phyloP scores from a whole-genome alignment of 805 yeast species.

The Candida insectalens region DNA sequence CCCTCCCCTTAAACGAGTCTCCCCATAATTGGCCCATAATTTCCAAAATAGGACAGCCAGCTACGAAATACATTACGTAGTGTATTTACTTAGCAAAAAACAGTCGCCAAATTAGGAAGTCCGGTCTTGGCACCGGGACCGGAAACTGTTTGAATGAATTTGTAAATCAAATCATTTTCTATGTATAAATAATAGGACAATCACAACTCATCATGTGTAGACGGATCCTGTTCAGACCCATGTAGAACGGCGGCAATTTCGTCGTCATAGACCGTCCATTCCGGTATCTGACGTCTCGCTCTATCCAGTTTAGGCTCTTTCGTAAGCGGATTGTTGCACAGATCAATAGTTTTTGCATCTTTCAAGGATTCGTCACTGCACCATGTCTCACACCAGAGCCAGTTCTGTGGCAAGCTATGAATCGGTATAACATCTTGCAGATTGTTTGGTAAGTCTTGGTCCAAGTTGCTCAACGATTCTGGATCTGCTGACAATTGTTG shows the following conservation, averaged over 20 bases:
- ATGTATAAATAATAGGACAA: too few relatives aligned
- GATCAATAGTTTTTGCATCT: slow-evolving; percentile 69
- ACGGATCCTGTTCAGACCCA: too few relatives aligned
- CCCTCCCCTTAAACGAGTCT: too few relatives aligned
- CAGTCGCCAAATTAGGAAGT: background rate
- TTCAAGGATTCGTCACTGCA: slow-evolving; percentile 54
- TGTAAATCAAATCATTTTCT: too few relatives aligned
- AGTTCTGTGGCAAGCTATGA: slow-evolving; percentile 65
- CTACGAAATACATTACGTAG: too few relatives aligned
- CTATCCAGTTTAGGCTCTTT: slow-evolving; percentile 69
- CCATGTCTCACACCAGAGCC: slow-evolving; percentile 96
- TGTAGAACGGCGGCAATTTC: slow-evolving; percentile 38
- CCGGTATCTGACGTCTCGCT: slow-evolving; percentile 69
- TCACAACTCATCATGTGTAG: too few relatives aligned
- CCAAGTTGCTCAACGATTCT: slow-evolving; percentile 68
- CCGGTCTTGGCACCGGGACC: too few relatives aligned
- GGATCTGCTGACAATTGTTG: slow-evolving; percentile 76
- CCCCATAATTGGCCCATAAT: too few relatives aligned
- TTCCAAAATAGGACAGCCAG: too few relatives aligned
- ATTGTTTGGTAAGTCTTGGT: slow-evolving; percentile 91
- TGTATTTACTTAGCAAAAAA: too few relatives aligned
- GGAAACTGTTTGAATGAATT: too few relatives aligned
- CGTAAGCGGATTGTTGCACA: slow-evolving; percentile 77
- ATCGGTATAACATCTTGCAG: slow-evolving; percentile 62
- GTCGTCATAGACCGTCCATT: slow-evolving; percentile 62